Evolutionary conservation across 331 rosid genomes (phyloP), one percentile per base, ranked within the genome.

Genomic region (Quercus lobata): DNA sequence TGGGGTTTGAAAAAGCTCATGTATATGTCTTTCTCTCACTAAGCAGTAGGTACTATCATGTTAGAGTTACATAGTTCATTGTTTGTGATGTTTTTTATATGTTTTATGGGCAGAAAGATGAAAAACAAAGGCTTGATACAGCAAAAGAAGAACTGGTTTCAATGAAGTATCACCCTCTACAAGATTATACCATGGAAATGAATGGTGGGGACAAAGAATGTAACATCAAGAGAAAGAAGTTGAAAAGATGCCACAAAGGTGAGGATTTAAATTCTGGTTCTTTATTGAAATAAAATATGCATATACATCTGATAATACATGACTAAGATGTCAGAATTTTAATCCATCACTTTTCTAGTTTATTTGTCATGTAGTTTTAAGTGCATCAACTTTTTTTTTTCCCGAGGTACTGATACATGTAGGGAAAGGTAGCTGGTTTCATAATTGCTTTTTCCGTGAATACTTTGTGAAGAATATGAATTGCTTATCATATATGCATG

Each of bases 151-250:
- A 94, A 84, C 78, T 91, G 25, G 76, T 12, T 27, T 84, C 92
- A 16, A 76, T 92, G 84, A 89, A 63, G 25, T 92, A 94, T 90
- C 89, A 91, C 81, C 98, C 98, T 83, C 65, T 92, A n/a, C 58
- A 21, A 76, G 85, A 80, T 82, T 70, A 46, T 19, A 84, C 14
- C 14, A 41, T 63, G 72, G 78, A 53, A 55, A 22, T 44, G 6
- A 37, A 80, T 69, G 61, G 73, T 17, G 41, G 56, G 72, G 86
- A 73, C 21, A 81, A 22, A 52, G 87, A 76, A 57, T 70, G 54
- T 49, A 52, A 25, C 17, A 1, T 76, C 79, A 85, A 73, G 86
- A 29, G 46, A 17, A 93, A 87, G 86, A 91, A 78, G 86, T 63
- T 77, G 74, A 88, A 83, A 91, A 84, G 82, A 82, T 80, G 70